phyloP scores from a whole-genome alignment of 768 basidiomycete genomes.

The Termitomyces bulborhizus region DNA sequence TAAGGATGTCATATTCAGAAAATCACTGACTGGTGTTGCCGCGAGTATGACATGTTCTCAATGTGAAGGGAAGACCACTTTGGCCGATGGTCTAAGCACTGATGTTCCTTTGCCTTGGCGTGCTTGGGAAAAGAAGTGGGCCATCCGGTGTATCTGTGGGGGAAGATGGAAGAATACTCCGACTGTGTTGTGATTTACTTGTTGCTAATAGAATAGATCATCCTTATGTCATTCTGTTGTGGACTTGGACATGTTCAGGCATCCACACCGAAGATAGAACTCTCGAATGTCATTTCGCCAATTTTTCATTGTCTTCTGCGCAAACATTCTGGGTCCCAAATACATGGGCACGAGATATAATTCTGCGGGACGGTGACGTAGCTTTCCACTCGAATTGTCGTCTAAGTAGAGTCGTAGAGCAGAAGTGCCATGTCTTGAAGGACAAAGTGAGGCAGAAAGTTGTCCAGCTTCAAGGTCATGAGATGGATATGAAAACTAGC shows the following conservation, averaged over 20 bases:
- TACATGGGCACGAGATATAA: no score
- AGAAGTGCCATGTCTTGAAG: no score
- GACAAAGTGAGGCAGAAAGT: no score
- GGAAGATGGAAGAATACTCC: slow-evolving; percentile 47
- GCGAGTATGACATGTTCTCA: slow-evolving; percentile 46
- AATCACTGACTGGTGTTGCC: slow-evolving; percentile 33
- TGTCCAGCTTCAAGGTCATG: no score
- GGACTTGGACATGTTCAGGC: background rate
- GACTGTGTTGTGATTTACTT: background rate
- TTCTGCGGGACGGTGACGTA: no score
- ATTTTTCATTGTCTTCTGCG: no score
- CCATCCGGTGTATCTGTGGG: slow-evolving; percentile 60
- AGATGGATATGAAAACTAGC: no score
- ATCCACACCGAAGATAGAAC: slow-evolving; percentile 21
- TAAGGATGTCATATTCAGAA: slow-evolving; percentile 65
- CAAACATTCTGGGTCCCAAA: no score
- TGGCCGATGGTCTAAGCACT: slow-evolving; percentile 24
- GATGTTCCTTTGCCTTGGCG: slow-evolving; percentile 40
- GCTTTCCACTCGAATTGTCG: no score
- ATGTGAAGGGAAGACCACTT: slow-evolving; percentile 55
- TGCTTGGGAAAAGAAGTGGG: slow-evolving; percentile 62
- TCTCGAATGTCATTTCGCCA: background rate
- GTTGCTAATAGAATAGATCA: background rate
- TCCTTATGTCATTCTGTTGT: no score
- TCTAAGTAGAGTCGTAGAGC: no score